Percentiles rank a stretch among this genome's conserved stretches.
These are phyloP conservation scores for Tubosaeta sp. DNA, from an alignment of 768 basidiomycete species.

Conservation along the genomic window DNA sequence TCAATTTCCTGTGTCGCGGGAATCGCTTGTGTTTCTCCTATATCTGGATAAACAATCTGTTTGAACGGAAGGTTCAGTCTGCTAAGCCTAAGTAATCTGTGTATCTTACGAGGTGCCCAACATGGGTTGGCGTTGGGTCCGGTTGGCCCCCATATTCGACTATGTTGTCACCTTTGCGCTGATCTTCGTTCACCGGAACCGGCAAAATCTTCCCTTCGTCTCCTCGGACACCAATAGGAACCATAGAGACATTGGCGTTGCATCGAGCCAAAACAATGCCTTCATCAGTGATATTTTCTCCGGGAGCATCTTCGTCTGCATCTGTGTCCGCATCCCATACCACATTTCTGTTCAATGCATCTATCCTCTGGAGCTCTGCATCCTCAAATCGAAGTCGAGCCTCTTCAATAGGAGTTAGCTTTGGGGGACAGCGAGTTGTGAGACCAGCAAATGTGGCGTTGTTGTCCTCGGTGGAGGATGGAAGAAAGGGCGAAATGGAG, in stretches of 20 bases:
- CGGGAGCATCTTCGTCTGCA: conserved; percentile 54
- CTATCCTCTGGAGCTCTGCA: conserved; percentile 54
- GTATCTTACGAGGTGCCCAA: conserved; percentile 52
- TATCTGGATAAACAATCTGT: conserved; percentile 21
- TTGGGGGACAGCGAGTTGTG: conserved; percentile 29
- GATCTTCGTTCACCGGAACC: conserved; percentile 26
- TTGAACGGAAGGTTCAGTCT: conserved; percentile 3
- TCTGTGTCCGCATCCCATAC: conserved; percentile 64
- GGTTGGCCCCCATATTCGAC: conserved; percentile 46
- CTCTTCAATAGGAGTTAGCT: conserved; percentile 57
- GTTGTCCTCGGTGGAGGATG: conserved; percentile 57
- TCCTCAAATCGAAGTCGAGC: conserved; percentile 49
- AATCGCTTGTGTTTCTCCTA: conserved; percentile 54
- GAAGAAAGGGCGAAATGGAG: conserved; percentile 71
- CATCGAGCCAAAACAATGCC: conserved; percentile 25
- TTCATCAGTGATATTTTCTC: conserved; percentile 41
- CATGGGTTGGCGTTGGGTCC: conserved; percentile 48
- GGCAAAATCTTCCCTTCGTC: conserved; percentile 53
- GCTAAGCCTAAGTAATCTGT: neutral
- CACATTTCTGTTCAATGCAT: conserved; percentile 57
- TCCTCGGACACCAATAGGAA: conserved; percentile 57
- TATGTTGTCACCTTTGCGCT: conserved; percentile 1
- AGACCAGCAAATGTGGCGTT: conserved; percentile 53
- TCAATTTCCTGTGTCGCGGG: conserved; percentile 30
- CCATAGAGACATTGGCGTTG: conserved; percentile 14